Evolutionary conservation across 2,329 filamentous ascomycete species (phyloP), one percentile per base, ranked within the genome.

Genomic region (Trichoderma breve): DNA sequence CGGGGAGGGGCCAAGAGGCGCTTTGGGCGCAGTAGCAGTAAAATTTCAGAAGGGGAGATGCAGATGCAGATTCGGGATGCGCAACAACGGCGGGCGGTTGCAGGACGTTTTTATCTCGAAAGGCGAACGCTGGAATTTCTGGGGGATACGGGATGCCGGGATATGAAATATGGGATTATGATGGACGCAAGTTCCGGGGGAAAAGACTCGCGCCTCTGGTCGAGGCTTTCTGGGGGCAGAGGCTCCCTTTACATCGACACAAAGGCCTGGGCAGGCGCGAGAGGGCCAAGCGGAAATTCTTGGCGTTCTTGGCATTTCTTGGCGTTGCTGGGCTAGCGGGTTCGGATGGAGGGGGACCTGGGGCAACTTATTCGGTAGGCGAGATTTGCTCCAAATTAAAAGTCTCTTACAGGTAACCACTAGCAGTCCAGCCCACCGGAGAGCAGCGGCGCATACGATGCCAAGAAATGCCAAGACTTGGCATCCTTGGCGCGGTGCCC

Each of bases 391-490:
- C 24, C 24, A 24, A 3, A 24, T 24, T 24, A 24, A 3, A 43
- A 9, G 66, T 61, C 11, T 11, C 57, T 3, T 3, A 3, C 2
- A 58, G 43, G 68, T 71, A 28, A 7, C 14, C 24, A 0, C 26
- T 64, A 63, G n/a, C 58, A 64, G 43, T 26, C 26, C 15, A 58
- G 14, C 58, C 60, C n/a, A 34, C 55, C 73, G 57, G 53, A 57
- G 9, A 69, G 70, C 76, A 75, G 80, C 76, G 76, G 77, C 79
- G 76, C 76, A 74, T 66, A 74, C 71, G 55, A 51, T 78, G 80
- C 80, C 80, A 82, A 82, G 80, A 71, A 30, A 71, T 71, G 80
- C 79, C 80, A 82, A 81, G 80, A 0, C 80, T 82, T 82, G 81
- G 81, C 81, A 76, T 72, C 72, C 81, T 83, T 79, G 81, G 81